A percentile compares a stretch with the other conserved stretches of the same genome.
phyloP scores from a whole-genome alignment of 176 grass and related monocot genomes.

The Lolium rigidum region DNA sequence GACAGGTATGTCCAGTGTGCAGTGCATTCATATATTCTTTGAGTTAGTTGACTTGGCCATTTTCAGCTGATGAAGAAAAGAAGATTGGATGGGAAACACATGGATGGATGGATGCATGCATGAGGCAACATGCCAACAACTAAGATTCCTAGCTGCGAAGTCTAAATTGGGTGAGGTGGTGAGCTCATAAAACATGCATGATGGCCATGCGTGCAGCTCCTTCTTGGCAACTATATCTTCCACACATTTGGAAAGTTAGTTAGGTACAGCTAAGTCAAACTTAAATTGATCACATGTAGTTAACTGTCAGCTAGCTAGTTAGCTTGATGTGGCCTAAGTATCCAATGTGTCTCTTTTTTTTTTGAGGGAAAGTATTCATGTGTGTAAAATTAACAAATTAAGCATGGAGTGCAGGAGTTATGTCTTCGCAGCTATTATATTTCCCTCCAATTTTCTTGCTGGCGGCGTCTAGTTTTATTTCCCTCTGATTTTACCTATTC shows the following conservation, averaged over 20 bases:
- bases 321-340: constrained; percentile 13
- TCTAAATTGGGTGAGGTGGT: constrained; percentile 34
- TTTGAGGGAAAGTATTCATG: too few species aligned
- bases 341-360: not conserved
- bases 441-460: too few species aligned
- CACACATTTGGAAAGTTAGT: not conserved
- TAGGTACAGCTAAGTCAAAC: not conserved
- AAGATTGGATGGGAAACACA: not conserved
- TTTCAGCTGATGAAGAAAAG: constrained; percentile 34
- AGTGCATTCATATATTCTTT: not conserved
- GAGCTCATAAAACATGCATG: not conserved
- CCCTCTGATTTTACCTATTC: too few species aligned
- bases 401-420: not conserved
- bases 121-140: constrained; percentile 45
- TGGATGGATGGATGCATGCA: not conserved
- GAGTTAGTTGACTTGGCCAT: constrained; percentile 45
- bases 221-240: constrained; percentile 21
- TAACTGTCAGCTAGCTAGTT: not conserved
- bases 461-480: too few species aligned
- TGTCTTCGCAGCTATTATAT: too few species aligned
- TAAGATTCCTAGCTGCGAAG: constrained; percentile 41
- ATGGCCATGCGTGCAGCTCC: not conserved
- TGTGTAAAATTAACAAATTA: not conserved
- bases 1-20: constrained; percentile 14
- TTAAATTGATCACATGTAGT: not conserved